Conservation (phyloP, 441 rosid species). For the Adansonia madagascariensis region DNA sequence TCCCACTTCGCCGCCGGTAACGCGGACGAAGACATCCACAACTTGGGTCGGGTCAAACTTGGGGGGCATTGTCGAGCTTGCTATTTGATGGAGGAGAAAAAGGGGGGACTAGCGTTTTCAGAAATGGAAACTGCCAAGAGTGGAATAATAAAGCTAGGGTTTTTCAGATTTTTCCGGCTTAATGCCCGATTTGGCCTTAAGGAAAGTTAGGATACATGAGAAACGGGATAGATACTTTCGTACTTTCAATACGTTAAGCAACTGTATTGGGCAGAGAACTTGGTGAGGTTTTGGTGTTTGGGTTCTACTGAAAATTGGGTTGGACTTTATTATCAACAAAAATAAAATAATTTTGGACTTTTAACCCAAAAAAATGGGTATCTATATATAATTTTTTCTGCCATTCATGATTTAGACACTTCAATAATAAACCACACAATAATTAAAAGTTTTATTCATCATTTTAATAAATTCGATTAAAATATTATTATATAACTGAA, state of each 20-base stretch:
- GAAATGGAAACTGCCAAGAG: background rate
- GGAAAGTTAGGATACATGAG: background rate
- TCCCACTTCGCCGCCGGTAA: constrained; percentile 71
- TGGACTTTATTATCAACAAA: background rate
- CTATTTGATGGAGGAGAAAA: background rate
- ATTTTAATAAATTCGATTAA: background rate
- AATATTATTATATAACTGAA: too few relatives aligned
- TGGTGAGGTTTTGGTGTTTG: background rate
- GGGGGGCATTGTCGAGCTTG: constrained; percentile 29
- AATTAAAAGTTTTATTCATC: too few relatives aligned
- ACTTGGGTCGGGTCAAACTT: constrained; percentile 65
- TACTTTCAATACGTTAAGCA: background rate
- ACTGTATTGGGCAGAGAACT: background rate
- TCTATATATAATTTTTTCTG: too few relatives aligned
- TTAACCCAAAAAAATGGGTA: background rate
- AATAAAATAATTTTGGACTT: background rate
- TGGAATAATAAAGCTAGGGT: constrained; percentile 34
- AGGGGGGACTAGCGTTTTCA: constrained; percentile 8
- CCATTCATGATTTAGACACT: too few relatives aligned
- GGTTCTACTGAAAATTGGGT: background rate
- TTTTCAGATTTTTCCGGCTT: background rate
- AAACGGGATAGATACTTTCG: background rate
- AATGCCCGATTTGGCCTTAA: constrained; percentile 22
- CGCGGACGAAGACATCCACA: constrained; percentile 66
- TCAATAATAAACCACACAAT: too few relatives aligned